A percentile compares a stretch with the other conserved stretches of the same genome.
phyloP scores from a whole-genome alignment of 495 filamentous ascomycete genomes.

The Daldinia grandis region DNA sequence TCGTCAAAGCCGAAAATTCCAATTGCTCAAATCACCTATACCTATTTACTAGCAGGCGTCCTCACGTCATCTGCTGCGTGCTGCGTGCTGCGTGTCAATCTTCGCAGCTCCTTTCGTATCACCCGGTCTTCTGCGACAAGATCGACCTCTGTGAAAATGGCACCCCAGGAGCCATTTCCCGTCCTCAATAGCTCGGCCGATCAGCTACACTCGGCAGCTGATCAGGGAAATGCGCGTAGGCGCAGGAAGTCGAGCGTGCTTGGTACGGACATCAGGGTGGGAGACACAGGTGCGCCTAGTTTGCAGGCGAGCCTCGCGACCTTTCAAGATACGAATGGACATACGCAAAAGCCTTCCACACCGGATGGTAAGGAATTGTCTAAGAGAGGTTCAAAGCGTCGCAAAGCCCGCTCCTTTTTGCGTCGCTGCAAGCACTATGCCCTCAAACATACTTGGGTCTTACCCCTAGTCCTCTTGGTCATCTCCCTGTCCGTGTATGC shows the following conservation, averaged over 20 bases:
- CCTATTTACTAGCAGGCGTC: constrained; percentile 8
- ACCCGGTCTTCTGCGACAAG: background rate
- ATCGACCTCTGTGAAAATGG: constrained; percentile 39
- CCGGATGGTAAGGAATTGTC: constrained; percentile 37
- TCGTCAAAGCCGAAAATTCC: constrained; percentile 15
- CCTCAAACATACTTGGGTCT: constrained; percentile 80
- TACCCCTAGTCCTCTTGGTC: constrained; percentile 64
- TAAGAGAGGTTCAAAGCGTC: constrained; percentile 60
- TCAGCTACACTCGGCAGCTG: constrained; percentile 47
- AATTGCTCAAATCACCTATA: background rate
- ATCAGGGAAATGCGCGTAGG: constrained; percentile 48
- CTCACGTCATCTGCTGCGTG: constrained; percentile 9
- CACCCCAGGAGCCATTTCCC: constrained; percentile 56
- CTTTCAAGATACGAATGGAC: constrained; percentile 32
- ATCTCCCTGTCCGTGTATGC: constrained; percentile 73
- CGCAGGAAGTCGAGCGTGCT: constrained; percentile 60
- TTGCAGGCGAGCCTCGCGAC: constrained; percentile 55
- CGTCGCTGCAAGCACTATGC: constrained; percentile 72
- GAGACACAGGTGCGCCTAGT: constrained; percentile 59
- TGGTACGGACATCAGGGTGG: constrained; percentile 53
- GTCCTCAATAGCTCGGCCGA: constrained; percentile 54
- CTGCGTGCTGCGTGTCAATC: constrained; percentile 9
- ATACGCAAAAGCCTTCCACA: constrained; percentile 12
- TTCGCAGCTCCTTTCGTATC: background rate
- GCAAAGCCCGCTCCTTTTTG: constrained; percentile 67